These are phyloP conservation scores for Cytospora paraplurivora DNA, from an alignment of 2,329 filamentous ascomycete species.

Conservation along the genomic window DNA sequence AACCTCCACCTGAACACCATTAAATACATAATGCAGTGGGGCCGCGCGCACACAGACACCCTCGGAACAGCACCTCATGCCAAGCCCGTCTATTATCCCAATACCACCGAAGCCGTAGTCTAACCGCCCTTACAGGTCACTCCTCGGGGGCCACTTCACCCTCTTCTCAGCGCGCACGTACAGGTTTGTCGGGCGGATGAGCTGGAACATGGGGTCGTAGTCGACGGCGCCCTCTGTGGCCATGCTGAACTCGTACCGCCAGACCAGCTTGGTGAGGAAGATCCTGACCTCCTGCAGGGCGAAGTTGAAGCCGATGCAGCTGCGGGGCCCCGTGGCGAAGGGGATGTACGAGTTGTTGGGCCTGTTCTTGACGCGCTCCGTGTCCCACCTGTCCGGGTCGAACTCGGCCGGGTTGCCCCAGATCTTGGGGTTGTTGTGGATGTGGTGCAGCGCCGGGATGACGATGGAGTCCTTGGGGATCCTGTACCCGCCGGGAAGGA, in stretches of 20 bases:
- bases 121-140: conserved; percentile 10
- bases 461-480: conserved; percentile 55
- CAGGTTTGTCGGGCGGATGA: conserved; percentile 58
- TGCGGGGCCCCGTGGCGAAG: conserved; percentile 58
- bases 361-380: conserved; percentile 52
- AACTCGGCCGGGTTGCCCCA: conserved; percentile 63
- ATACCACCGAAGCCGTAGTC: background rate
- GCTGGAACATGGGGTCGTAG: conserved; percentile 62
- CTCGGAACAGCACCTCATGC: too few species aligned
- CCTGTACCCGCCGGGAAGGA: conserved; percentile 61
- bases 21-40: too few species aligned
- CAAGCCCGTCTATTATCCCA: background rate
- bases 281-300: conserved; percentile 63
- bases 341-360: conserved; percentile 58
- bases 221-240: conserved; percentile 55
- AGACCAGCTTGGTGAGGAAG: conserved; percentile 59
- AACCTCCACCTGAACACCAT: background rate
- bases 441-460: conserved; percentile 54
- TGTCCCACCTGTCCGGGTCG: conserved; percentile 62
- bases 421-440: conserved; percentile 54
- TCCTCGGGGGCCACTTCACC: conserved; percentile 47
- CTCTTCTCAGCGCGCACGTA: conserved; percentile 54
- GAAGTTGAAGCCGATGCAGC: conserved; percentile 68
- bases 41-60: too few species aligned
- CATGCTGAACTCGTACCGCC: conserved; percentile 57